phyloP scores from a whole-genome alignment of 768 basidiomycete species.

The Russula brevipes region DNA sequence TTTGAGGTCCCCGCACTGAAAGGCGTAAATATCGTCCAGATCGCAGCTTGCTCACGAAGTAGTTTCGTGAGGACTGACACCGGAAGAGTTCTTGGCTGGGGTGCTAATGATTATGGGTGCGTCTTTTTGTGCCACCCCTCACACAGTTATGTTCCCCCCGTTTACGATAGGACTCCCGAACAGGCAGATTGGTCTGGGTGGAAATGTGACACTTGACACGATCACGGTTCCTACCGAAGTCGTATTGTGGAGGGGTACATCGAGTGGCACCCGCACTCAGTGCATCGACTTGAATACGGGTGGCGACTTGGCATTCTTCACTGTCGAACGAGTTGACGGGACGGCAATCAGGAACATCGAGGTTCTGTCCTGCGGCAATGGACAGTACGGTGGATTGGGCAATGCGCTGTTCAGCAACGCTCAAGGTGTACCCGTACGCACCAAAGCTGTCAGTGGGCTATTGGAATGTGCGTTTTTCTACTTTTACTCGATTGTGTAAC shows the following conservation, averaged over 20 bases:
- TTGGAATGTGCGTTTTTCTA: conserved; percentile 63
- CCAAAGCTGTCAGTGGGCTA: conserved; percentile 76
- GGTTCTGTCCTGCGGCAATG: conserved; percentile 76
- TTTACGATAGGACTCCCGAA: conserved; percentile 11
- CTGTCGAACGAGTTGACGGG: conserved; percentile 50
- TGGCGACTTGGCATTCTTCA: conserved; percentile 74
- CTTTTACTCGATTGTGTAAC: too few relatives aligned
- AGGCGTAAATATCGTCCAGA: conserved; percentile 57
- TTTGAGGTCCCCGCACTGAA: conserved; percentile 73
- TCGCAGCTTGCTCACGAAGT: conserved; percentile 65
- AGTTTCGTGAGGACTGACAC: conserved; percentile 65
- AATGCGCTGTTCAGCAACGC: conserved; percentile 62
- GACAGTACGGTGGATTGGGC: conserved; percentile 76
- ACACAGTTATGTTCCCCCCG: neutral
- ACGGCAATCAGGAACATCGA: conserved; percentile 41
- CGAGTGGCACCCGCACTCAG: conserved; percentile 46
- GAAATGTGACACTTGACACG: conserved; percentile 52
- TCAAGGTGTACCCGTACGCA: conserved; percentile 63
- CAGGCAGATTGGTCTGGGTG: conserved; percentile 80
- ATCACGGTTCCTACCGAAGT: conserved; percentile 85
- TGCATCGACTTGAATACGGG: conserved; percentile 67
- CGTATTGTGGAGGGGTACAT: conserved; percentile 56
- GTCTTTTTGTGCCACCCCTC: conserved; percentile 21
- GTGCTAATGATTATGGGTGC: conserved; percentile 83
- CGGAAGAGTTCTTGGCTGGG: conserved; percentile 82